Base-by-base conservation (phyloP, 768 basidiomycete species). In the Pleurotus pulmonarius region DNA sequence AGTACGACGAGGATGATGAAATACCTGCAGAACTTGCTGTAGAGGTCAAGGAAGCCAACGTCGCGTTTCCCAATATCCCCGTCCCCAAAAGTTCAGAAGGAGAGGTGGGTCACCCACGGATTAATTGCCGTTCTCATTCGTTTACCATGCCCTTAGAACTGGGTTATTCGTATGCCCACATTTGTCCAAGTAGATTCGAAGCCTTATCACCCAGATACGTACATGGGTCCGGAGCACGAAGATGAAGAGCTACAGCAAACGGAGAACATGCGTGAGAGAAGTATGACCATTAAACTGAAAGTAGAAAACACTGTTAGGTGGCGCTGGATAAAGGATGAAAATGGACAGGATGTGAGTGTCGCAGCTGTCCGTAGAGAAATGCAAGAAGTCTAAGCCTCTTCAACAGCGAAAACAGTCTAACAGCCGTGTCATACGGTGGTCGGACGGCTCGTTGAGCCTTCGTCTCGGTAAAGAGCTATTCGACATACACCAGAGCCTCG, bases 291-390 rank as follows among this genome's bases (percentile, higher is more conserved):
- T 65, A 93, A 92, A 67, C 80, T 92, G 48, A 88, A 90, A 62
- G 91, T 97, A 6, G 92, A 94, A 75, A 97, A 97, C 69, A 95
- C 94, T 4, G 79, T 98, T 16, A 82, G 97, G 39, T 99, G 97
- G 97, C 85, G 87, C 63, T 99, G 97, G 97, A 78, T 79, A 1
- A 90, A 88, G 67, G 89, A 90, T 60, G 80, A 80, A 56, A 73
- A 78, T 40, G 91, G 87, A 5, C 74, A 83, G 64, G 88, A 91
- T 64, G 95, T 95, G 64, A 75, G 91, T 79, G 8, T 29, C 13
- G 38, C 26, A n/a, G 20, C 20, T 37, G 62, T 46, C 38, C 26
- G 38, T 29, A 20, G 15, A 38, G 49, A 6, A 3, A 16, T 49
- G 18, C 34, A 46, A 34, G 45, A 56, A 34, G 8, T 34, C 37